Evolutionary conservation across 2,329 filamentous ascomycete genomes (phyloP), one percentile per base, ranked within the genome.

Genomic region (Talaromyces amestolkiae): DNA sequence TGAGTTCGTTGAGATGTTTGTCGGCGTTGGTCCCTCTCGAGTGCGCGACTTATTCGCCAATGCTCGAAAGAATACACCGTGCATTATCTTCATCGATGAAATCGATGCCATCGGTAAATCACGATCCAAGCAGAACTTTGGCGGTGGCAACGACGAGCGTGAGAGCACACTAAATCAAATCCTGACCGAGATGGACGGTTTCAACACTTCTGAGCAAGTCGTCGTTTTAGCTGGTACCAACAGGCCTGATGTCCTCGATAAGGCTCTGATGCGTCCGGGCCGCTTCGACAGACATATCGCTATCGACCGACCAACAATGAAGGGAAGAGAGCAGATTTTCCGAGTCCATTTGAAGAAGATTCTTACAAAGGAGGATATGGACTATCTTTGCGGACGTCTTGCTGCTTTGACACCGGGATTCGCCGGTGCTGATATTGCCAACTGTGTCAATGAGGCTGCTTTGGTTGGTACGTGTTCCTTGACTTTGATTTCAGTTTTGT

Each of bases 1-100:
- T 58, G 95, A 99, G 77, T 99, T 99, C 75, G 94, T 99, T 37
- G 95, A 99, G 81, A 99, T 99, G 94, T 99, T 99, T 76, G 95
- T 99, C 61, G 95, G 95, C 87, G 95, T 99, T 67, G 95, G 95
- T 79, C 92, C 95, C 22, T 98, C 94, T 35, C 88, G 95, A 79
- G 95, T 99, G 60, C 89, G 95, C 72, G 95, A 99, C 78, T 82
- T 99, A 61, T 99, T 99, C 74, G 89, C 92, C 65, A 97, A 92
- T 72, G 95, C 95, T 19, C 88, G 95, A 66, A 98, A 98, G 84
- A 96, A 92, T 79, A 91, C 95, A 0, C 95, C 95, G 3, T 99
- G 95, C 81, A 99, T 99, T 79, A 96, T 99, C 79, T 99, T 99
- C 83, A 98, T 99, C 70, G 95, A 99, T 76, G 95, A 99, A 80